Percentiles rank a stretch among this genome's conserved stretches.
phyloP scores from a whole-genome alignment of 345 rosid genomes.

The Trapa bicornis region DNA sequence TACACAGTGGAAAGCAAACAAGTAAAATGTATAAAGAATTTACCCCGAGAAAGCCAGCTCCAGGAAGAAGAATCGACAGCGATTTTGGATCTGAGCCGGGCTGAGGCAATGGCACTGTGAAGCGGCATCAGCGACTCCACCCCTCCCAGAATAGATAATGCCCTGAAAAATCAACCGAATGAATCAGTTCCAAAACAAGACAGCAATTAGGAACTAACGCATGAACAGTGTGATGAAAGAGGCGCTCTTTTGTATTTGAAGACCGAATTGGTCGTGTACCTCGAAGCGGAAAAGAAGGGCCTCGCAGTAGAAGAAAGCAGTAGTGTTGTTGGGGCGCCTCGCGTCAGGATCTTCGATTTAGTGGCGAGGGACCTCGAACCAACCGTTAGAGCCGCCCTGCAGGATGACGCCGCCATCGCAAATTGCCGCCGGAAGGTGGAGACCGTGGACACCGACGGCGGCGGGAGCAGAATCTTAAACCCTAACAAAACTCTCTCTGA shows the following conservation, averaged over 20 bases:
- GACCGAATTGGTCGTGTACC: constrained; percentile 17
- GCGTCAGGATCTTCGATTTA: constrained; percentile 20
- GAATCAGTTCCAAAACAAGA: neutral
- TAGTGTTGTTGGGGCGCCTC: constrained; percentile 9
- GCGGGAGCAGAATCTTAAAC: neutral
- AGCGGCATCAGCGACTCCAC: constrained; percentile 73
- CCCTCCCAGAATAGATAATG: constrained; percentile 46
- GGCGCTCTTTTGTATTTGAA: neutral
- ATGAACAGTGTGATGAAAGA: neutral
- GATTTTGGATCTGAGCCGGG: constrained; percentile 65
- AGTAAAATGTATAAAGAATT: neutral
- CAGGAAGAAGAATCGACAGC: constrained; percentile 82
- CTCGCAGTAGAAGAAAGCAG: constrained; percentile 31
- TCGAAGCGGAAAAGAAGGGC: constrained; percentile 26
- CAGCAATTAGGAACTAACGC: neutral
- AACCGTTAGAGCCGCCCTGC: constrained; percentile 25
- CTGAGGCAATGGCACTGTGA: constrained; percentile 72
- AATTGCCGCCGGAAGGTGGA: neutral
- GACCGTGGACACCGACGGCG: neutral
- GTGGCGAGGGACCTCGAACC: constrained; percentile 27
- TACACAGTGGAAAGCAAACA: neutral
- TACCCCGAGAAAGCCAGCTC: constrained; percentile 59
- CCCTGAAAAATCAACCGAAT: constrained; percentile 22
- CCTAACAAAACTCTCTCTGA: neutral
- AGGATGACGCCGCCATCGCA: constrained; percentile 33